These are phyloP conservation scores for Nidula microcarpa DNA, from an alignment of 768 basidiomycete genomes.

Conservation along the genomic window DNA sequence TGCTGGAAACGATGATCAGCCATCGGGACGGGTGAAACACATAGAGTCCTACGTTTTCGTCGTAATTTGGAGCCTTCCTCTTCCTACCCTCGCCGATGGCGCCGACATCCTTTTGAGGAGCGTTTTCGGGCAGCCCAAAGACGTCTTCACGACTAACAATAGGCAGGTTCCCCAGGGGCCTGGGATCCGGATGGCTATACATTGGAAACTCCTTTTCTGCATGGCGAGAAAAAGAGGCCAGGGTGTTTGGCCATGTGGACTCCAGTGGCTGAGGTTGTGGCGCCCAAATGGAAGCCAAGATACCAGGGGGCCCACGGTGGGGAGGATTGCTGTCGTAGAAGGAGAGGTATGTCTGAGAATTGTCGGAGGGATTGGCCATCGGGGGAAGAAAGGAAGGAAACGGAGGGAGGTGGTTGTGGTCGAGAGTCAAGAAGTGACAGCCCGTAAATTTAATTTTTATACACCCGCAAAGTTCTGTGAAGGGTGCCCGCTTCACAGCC, in stretches of 20 bases:
- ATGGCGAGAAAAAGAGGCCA: constrained; percentile 58
- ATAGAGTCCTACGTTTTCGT: too few species aligned
- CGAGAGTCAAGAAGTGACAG: background rate
- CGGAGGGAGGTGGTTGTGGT: background rate
- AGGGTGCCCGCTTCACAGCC: background rate
- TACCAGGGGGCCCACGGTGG: constrained; percentile 19
- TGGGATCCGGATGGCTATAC: constrained; percentile 17
- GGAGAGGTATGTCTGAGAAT: background rate
- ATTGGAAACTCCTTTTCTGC: constrained; percentile 36
- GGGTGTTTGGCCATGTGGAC: constrained; percentile 62
- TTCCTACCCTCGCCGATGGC: constrained; percentile 82
- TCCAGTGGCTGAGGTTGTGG: constrained; percentile 73
- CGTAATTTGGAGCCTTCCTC: constrained; percentile 53
- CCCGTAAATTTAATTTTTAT: background rate
- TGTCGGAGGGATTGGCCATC: background rate
- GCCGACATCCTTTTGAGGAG: constrained; percentile 48
- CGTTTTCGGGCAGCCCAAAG: constrained; percentile 45
- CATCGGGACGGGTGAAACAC: constrained; percentile 17
- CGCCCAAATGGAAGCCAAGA: constrained; percentile 73
- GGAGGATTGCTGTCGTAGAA: background rate
- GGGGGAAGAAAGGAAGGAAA: background rate
- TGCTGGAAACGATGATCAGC: constrained; percentile 22
- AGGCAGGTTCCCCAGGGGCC: constrained; percentile 16
- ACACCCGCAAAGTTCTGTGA: background rate
- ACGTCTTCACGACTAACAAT: constrained; percentile 55